These are phyloP conservation scores for Candida frijolesensis DNA, from an alignment of 1,139 yeast species.

Conservation along the genomic window DNA sequence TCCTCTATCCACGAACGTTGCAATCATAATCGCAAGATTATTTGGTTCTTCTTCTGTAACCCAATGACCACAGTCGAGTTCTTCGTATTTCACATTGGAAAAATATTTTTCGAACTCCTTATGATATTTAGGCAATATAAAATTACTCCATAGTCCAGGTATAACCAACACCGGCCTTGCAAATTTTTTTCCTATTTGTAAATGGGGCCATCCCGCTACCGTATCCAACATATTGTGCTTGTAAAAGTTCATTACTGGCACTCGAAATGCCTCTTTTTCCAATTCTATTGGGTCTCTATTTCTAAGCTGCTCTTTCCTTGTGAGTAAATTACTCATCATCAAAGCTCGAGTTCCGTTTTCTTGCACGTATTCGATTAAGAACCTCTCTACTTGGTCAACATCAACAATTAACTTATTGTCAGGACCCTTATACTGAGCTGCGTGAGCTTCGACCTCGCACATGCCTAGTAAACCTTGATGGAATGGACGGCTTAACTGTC, in stretches of 20 bases:
- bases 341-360: conserved; percentile 26
- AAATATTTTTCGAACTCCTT: conserved; percentile 39
- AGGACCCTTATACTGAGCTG: conserved; percentile 6
- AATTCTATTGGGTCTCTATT: conserved; percentile 10
- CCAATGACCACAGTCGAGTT: conserved; percentile 50
- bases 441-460: conserved; percentile 30
- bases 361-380: conserved; percentile 26
- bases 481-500: conserved; percentile 28
- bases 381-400: conserved; percentile 17
- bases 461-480: conserved; percentile 32
- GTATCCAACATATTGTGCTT: conserved; percentile 30
- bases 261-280: conserved; percentile 24
- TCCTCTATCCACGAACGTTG: conserved; percentile 18
- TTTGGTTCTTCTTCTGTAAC: conserved; percentile 43
- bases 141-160: conserved; percentile 50
- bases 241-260: conserved; percentile 28
- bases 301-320: conserved; percentile 15
- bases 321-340: conserved; percentile 30
- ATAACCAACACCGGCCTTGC: conserved; percentile 43
- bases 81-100: conserved; percentile 27
- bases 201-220: conserved; percentile 49
- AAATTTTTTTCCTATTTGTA: conserved; percentile 23
- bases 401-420: conserved; percentile 10
- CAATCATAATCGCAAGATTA: conserved; percentile 32
- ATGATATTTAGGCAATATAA: conserved; percentile 32